These are phyloP conservation scores for Glaciozyma antarctica DNA, from an alignment of 768 basidiomycete genomes.

Conservation along the genomic window DNA sequence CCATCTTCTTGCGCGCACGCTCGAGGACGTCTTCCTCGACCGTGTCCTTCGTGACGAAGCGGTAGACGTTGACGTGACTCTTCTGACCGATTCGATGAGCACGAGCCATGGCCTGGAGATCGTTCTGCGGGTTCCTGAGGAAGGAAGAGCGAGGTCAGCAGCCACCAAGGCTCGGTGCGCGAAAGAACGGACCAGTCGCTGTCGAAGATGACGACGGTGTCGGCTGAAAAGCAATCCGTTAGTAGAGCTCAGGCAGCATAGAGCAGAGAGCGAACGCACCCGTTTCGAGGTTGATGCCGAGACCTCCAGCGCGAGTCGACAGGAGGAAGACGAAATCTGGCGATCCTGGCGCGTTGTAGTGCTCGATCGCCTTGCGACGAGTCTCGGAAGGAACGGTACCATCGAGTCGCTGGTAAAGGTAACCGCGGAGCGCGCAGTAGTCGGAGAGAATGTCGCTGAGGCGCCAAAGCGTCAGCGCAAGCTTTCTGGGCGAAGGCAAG, in stretches of 20 bases:
- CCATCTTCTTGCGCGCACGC: slow-evolving; percentile 98
- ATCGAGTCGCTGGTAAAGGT: slow-evolving; percentile 86
- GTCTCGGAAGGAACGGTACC: slow-evolving; percentile 81
- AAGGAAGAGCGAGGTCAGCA: slow-evolving; percentile 34
- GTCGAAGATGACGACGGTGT: slow-evolving; percentile 99
- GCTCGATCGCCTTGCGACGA: slow-evolving; percentile 89
- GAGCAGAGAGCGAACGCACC: not conserved
- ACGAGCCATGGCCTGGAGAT: slow-evolving; percentile 97
- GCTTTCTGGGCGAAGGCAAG: not conserved
- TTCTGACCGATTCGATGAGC: slow-evolving; percentile 99
- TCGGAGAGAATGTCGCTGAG: slow-evolving; percentile 80
- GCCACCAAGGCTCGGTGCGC: slow-evolving; percentile 2
- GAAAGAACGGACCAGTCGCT: slow-evolving; percentile 46
- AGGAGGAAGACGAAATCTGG: slow-evolving; percentile 94
- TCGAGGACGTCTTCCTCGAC: slow-evolving; percentile 99
- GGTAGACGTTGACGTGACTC: slow-evolving; percentile 95
- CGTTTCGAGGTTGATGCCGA: slow-evolving; percentile 97
- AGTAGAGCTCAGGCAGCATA: not conserved
- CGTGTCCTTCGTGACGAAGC: slow-evolving; percentile 96
- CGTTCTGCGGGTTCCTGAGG: slow-evolving; percentile 53
- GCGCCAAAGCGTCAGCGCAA: not conserved
- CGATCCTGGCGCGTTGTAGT: slow-evolving; percentile 87
- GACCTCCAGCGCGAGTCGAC: slow-evolving; percentile 90
- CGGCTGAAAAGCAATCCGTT: slow-evolving; percentile 44
- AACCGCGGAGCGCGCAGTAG: slow-evolving; percentile 82